phyloP scores from a whole-genome alignment of 768 basidiomycete species.

The Lactifluus volemus region DNA sequence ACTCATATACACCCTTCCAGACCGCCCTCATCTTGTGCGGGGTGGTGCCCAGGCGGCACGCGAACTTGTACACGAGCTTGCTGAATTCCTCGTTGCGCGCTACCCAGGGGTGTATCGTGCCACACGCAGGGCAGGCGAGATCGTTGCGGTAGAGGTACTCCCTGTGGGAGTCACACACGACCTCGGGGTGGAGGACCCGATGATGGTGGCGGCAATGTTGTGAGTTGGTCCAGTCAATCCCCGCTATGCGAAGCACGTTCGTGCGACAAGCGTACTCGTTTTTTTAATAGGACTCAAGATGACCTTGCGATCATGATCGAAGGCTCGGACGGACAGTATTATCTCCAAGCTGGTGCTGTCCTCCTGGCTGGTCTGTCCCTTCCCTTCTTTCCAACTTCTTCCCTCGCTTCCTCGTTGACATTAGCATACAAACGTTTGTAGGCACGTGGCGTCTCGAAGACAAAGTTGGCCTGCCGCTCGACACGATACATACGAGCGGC shows the following conservation, averaged over 20 bases:
- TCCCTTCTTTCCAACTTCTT: background rate
- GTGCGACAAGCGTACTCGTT: constrained; percentile 16
- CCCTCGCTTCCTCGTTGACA: background rate
- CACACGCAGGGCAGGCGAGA: constrained; percentile 34
- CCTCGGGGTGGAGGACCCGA: constrained; percentile 45
- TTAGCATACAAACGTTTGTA: constrained; percentile 21
- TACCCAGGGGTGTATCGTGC: constrained; percentile 52
- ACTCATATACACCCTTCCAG: constrained; percentile 30
- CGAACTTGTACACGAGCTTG: constrained; percentile 59
- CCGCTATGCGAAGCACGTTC: constrained; percentile 12
- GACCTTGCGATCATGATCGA: constrained; percentile 23
- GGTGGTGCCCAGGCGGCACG: constrained; percentile 31
- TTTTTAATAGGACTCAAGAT: constrained; percentile 16
- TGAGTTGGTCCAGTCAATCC: constrained; percentile 28
- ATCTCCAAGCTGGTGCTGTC: constrained; percentile 68
- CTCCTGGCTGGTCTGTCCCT: constrained; percentile 44
- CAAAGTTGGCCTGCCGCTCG: constrained; percentile 63
- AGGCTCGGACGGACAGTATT: constrained; percentile 62
- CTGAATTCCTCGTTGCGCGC: constrained; percentile 55
- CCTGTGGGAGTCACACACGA: constrained; percentile 43
- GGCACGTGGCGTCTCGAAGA: constrained; percentile 73
- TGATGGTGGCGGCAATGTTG: constrained; percentile 55
- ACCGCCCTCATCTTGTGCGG: constrained; percentile 28
- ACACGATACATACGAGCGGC: constrained; percentile 64
- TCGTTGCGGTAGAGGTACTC: constrained; percentile 43